Evolutionary conservation across 108 stramenopile species (phyloP), one percentile per base, ranked within the genome.

Genomic region (Skeletonema marinoi): DNA sequence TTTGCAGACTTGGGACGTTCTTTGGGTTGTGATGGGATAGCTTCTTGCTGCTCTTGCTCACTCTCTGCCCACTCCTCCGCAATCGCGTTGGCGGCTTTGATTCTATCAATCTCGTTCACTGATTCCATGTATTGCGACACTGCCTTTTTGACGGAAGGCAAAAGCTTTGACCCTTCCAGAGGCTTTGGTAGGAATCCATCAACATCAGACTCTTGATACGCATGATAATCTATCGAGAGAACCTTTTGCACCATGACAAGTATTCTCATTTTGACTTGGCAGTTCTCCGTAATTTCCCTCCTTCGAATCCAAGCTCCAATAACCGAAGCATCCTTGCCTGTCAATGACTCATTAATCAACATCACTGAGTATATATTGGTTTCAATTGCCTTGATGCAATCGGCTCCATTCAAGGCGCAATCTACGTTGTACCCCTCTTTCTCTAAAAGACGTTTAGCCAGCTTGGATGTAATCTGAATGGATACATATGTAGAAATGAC

Each of bases 401-500:
- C 85, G 1, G n/a, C 60, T 33, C 77, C 77, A 63, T 70, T 85
- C 31, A 51, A 35, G 17, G 77, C 76, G 64, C 74, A 78, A 35
- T 82, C 78, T 17, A 85, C 81, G n/a, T 69, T 82, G 73, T 78
- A 85, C 33, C 85, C 85, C 64, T 81, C 56, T 68, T 81, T 73
- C 78, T 82, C 85, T 32, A 85, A 60, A 12, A 82, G 61, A 32
- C 68, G 72, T 62, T 82, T 78, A 69, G 85, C 85, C 46, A 74
- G 38, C 59, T 70, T 82, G 44, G 62, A 51, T 59, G 79, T 82
- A 12, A 71, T 63, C 79, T 85, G 5, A 9, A 56, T 82, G 19
- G 9, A 25, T 1, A n/a, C n/a, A n/a, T n/a, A 66, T 50, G 48
- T 2, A 25, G 12, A 32, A 17, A 58, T 8, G 7, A 51, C 51